Percentiles rank a stretch among this genome's conserved stretches.
Conservation (phyloP, 192 early-diverging fungal genomes). For the Oehlia diaphana region DNA sequence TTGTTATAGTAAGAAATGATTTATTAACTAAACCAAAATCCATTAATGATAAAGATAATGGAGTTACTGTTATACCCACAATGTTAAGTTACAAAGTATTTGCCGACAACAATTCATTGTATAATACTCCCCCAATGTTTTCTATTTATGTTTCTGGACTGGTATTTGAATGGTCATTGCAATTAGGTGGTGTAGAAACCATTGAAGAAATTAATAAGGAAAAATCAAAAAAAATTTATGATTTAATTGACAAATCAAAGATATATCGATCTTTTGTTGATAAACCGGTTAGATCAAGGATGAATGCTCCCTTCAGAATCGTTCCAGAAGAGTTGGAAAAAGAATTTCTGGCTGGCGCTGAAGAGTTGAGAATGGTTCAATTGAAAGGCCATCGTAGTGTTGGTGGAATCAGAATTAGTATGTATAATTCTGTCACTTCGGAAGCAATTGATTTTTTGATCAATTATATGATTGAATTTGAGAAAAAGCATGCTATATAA, state of each 20-base stretch:
- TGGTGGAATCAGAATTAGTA: conserved; percentile 88
- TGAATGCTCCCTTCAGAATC: conserved; percentile 92
- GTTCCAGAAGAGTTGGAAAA: conserved; percentile 68
- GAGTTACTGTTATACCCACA: conserved; percentile 56
- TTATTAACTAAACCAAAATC: conserved; percentile 64
- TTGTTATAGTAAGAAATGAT: conserved; percentile 91
- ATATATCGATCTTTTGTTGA: conserved; percentile 72
- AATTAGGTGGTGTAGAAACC: conserved; percentile 63
- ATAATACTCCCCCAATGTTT: conserved; percentile 97
- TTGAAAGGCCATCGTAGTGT: conserved; percentile 94
- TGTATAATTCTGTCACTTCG: conserved; percentile 92
- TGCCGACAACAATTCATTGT: conserved; percentile 80
- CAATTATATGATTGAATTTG: conserved; percentile 84
- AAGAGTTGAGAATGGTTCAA: conserved; percentile 77
- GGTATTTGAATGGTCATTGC: conserved; percentile 82
- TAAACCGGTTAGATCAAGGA: conserved; percentile 63
- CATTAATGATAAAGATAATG: conserved; percentile 30
- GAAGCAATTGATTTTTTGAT: conserved; percentile 82
- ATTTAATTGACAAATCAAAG: conserved; percentile 62
- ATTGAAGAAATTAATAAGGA: conserved; percentile 68
- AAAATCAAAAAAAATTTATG: conserved; percentile 74
- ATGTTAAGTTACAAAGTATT: conserved; percentile 89
- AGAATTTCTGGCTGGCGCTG: conserved; percentile 79
- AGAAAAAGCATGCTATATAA: conserved; percentile 44
- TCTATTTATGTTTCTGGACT: conserved; percentile 90